Percentiles rank a stretch among this genome's conserved stretches.
Evolutionary conservation across 1,284 basidiomycete genomes (phyloP).

Genomic region (Tilletia walkeri): DNA sequence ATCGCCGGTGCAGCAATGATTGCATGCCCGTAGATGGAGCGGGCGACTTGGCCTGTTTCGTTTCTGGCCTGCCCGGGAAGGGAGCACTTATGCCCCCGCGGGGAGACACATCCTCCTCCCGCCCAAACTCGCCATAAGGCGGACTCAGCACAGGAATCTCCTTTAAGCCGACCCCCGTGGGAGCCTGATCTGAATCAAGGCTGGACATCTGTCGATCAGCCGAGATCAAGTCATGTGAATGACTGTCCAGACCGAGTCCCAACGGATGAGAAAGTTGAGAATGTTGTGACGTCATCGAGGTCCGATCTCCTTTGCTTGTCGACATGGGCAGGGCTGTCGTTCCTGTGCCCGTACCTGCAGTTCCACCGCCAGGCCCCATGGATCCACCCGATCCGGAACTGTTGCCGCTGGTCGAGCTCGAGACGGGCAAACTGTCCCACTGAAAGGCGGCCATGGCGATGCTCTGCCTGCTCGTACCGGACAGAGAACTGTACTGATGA

Average conservation of each 20-base stretch:
- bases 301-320: too few relatives aligned
- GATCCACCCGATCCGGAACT: neutral
- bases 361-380: neutral
- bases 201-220: neutral
- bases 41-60: neutral
- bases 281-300: too few relatives aligned
- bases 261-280: too few relatives aligned
- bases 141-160: slow-evolving; percentile 11
- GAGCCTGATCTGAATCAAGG: neutral
- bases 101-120: neutral
- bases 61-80: neutral
- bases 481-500: slow-evolving; percentile 10
- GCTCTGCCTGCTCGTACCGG: slow-evolving; percentile 9
- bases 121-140: slow-evolving; percentile 8
- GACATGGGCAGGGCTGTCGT: too few relatives aligned
- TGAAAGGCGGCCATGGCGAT: slow-evolving; percentile 17
- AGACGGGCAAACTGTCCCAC: neutral
- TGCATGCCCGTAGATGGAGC: neutral
- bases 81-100: neutral
- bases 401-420: neutral
- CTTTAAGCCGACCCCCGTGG: neutral
- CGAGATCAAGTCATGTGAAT: neutral
- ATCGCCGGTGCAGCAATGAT: slow-evolving; percentile 1
- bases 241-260: too few relatives aligned
- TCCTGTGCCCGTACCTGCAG: neutral